Evolutionary conservation across 164 flowering plant species (phyloP).

Genomic region (Vitis rupestris): DNA sequence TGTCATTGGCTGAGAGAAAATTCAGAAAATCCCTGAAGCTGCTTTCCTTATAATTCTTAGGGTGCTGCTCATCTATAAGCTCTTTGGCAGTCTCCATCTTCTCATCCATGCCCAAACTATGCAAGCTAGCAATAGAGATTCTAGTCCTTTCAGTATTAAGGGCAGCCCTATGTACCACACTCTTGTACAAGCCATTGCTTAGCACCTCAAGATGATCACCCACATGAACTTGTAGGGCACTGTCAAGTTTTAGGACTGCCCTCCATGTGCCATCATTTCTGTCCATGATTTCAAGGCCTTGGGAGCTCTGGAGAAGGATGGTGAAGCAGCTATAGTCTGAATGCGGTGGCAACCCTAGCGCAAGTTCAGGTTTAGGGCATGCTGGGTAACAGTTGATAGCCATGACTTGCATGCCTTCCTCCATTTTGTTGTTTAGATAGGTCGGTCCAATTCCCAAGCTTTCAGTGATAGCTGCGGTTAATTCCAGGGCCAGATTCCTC

Average conservation of each 20-base stretch:
- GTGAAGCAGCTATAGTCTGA: slow-evolving; percentile 55
- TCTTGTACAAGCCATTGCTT: slow-evolving; percentile 52
- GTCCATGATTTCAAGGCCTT: slow-evolving; percentile 47
- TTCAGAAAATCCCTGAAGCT: slow-evolving; percentile 50
- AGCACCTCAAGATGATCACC: slow-evolving; percentile 62
- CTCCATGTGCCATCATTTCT: slow-evolving; percentile 28
- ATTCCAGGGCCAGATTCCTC: slow-evolving; percentile 29
- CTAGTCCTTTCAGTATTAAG: slow-evolving; percentile 32
- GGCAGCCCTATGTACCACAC: slow-evolving; percentile 45
- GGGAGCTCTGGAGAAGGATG: slow-evolving; percentile 40
- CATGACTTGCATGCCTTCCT: slow-evolving; percentile 53
- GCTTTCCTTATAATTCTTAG: slow-evolving; percentile 32
- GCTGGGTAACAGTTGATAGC: slow-evolving; percentile 55
- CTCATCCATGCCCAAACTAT: slow-evolving; percentile 45
- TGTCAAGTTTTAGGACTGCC: slow-evolving; percentile 23
- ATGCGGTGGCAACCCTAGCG: slow-evolving; percentile 57
- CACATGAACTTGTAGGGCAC: slow-evolving; percentile 44
- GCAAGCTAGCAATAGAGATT: slow-evolving; percentile 45
- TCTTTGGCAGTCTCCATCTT: slow-evolving; percentile 37
- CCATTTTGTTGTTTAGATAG: slow-evolving; percentile 23
- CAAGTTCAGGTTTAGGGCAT: slow-evolving; percentile 36
- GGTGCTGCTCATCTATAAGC: slow-evolving; percentile 35
- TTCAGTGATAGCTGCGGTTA: slow-evolving; percentile 41
- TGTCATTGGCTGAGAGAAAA: slow-evolving; percentile 39
- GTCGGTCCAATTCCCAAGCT: slow-evolving; percentile 42